Evolutionary conservation across 75 land plant genomes (phyloP).

Genomic region (Chamaecyparis obtusa): DNA sequence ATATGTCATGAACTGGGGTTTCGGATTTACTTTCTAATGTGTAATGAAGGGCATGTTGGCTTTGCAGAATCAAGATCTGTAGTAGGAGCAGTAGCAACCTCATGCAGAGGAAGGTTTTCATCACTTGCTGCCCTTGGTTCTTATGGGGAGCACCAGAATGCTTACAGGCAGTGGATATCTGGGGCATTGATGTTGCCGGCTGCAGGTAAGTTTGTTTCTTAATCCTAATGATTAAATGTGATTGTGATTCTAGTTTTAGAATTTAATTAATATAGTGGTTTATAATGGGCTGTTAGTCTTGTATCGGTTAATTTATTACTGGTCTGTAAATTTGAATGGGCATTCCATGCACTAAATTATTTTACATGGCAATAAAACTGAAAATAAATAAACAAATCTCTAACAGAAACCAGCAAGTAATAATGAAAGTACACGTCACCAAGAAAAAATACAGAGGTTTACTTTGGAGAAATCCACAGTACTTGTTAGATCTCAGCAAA

Average conservation of each 20-base stretch:
- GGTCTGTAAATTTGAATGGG: too few relatives aligned
- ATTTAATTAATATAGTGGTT: not conserved
- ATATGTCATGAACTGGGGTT: not conserved
- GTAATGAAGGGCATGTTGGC: not conserved
- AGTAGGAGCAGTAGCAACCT: slow-evolving; percentile 20
- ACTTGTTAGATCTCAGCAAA: too few relatives aligned
- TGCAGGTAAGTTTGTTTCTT: slow-evolving; percentile 39
- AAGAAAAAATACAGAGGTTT: too few relatives aligned
- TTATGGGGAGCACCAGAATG: slow-evolving; percentile 9
- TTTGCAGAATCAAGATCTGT: slow-evolving; percentile 41
- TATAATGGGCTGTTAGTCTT: not conserved
- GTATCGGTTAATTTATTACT: not conserved
- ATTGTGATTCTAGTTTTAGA: not conserved
- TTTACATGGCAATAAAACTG: too few relatives aligned
- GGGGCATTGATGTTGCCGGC: slow-evolving; percentile 51
- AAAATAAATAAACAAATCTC: too few relatives aligned
- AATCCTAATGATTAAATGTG: not conserved
- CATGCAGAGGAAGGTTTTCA: slow-evolving; percentile 29
- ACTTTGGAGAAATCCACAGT: too few relatives aligned
- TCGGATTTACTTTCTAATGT: not conserved
- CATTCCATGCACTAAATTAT: too few relatives aligned
- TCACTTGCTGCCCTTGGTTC: slow-evolving; percentile 12
- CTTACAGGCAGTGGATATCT: slow-evolving; percentile 39
- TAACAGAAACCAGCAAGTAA: too few relatives aligned
- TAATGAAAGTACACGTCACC: too few relatives aligned